phyloP scores from a whole-genome alignment of 345 rosid species.

The Pistacia vera region DNA sequence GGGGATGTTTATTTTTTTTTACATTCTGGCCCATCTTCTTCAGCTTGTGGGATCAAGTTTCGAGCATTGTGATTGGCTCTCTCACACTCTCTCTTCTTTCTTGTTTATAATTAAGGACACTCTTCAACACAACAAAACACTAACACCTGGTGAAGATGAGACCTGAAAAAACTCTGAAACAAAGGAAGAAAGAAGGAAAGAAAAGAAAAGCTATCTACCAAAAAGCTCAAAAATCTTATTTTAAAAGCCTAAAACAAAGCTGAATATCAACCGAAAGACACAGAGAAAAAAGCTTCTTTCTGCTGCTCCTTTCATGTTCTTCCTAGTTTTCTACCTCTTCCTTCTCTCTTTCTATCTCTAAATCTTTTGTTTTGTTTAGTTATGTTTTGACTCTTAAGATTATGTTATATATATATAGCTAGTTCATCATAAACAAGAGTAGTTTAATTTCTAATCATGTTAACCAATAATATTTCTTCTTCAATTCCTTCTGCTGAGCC shows the following conservation, averaged over 20 bases:
- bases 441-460: slow-evolving; percentile 23
- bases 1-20: slow-evolving; percentile 23
- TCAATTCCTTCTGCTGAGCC: slow-evolving; percentile 42
- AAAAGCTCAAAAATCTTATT: slow-evolving; percentile 24
- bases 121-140: background rate
- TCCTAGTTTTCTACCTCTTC: background rate
- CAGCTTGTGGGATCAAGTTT: slow-evolving; percentile 44
- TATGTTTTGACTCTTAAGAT: background rate
- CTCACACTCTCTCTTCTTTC: slow-evolving; percentile 18
- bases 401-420: background rate
- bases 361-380: background rate
- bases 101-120: slow-evolving; percentile 33
- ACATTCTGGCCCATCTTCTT: slow-evolving; percentile 38
- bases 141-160: slow-evolving; percentile 39
- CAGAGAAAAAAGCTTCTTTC: background rate
- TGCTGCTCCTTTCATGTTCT: background rate
- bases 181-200: background rate
- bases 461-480: slow-evolving; percentile 31
- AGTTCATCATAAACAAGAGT: no score
- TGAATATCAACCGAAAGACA: slow-evolving; percentile 34
- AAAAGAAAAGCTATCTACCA: slow-evolving; percentile 23
- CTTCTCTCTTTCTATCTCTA: slow-evolving; percentile 1
- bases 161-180: slow-evolving; percentile 21
- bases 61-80: slow-evolving; percentile 36
- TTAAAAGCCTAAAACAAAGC: slow-evolving; percentile 32